Conservation (phyloP, 139 green algal species). For the Coccomyxa sp. region DNA sequence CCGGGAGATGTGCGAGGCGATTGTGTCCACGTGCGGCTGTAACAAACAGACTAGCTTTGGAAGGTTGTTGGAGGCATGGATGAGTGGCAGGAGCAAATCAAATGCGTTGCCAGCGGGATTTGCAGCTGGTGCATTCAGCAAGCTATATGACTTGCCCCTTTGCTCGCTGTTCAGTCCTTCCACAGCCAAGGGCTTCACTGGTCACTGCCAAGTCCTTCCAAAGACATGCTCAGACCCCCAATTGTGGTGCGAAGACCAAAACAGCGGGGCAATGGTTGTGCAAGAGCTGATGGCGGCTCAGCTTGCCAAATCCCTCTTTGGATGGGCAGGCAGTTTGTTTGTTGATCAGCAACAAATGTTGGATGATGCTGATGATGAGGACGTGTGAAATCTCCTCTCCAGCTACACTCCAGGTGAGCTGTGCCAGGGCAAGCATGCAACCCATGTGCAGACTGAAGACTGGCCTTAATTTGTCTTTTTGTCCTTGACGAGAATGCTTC, state of each 20-base stretch:
- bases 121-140: slow-evolving; percentile 9
- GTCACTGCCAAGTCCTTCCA: slow-evolving; percentile 12
- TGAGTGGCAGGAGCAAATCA: neutral
- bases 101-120: slow-evolving; percentile 6
- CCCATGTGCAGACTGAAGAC: neutral
- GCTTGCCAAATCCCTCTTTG: neutral
- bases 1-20: slow-evolving; percentile 26
- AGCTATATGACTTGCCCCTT: slow-evolving; percentile 13
- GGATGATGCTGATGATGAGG: neutral
- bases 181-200: slow-evolving; percentile 8
- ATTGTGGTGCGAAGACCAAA: slow-evolving; percentile 1
- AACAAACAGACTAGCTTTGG: slow-evolving; percentile 10
- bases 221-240: neutral
- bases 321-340: neutral
- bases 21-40: slow-evolving; percentile 13
- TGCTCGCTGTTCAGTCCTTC: slow-evolving; percentile 10
- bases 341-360: neutral
- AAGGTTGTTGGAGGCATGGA: slow-evolving; percentile 1
- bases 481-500: too few species aligned
- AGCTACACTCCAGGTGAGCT: neutral
- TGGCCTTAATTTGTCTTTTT: too few species aligned
- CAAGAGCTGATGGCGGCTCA: slow-evolving; percentile 19
- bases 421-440: too few species aligned
- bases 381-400: neutral
- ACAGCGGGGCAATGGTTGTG: slow-evolving; percentile 4